phyloP scores from a whole-genome alignment of 2,329 filamentous ascomycete genomes.

The Fusarium sp. region DNA sequence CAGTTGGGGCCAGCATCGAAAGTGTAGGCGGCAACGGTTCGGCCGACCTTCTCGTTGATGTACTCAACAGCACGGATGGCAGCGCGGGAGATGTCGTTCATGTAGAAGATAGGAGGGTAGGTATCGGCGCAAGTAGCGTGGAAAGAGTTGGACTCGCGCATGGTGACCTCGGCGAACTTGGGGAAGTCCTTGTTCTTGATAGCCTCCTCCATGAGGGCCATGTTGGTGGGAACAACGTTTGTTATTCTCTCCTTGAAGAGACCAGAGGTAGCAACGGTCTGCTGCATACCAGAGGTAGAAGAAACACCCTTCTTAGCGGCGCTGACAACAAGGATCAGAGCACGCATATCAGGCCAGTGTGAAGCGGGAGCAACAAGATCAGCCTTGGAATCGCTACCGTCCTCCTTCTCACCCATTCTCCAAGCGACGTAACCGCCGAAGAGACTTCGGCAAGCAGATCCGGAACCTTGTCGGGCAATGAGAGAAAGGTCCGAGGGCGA shows the following conservation, averaged over 20 bases:
- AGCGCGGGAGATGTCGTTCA: constrained; percentile 92
- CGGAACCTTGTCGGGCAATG: constrained; percentile 93
- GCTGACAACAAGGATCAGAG: constrained; percentile 88
- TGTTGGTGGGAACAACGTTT: constrained; percentile 82
- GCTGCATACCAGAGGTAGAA: constrained; percentile 95
- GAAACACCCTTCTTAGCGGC: constrained; percentile 96
- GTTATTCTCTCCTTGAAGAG: constrained; percentile 83
- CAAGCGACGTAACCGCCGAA: constrained; percentile 98
- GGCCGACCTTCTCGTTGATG: constrained; percentile 84
- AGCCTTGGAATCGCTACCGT: constrained; percentile 88
- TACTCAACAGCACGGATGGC: constrained; percentile 90
- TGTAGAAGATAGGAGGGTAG: constrained; percentile 97
- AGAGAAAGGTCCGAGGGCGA: constrained; percentile 85
- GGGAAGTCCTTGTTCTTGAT: constrained; percentile 84
- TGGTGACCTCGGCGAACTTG: constrained; percentile 88
- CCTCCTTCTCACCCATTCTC: constrained; percentile 79
- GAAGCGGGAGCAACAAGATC: constrained; percentile 87
- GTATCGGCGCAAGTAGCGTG: constrained; percentile 96
- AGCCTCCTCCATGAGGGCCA: constrained; percentile 86
- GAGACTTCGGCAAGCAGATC: constrained; percentile 91
- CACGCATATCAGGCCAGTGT: constrained; percentile 97
- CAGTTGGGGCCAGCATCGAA: constrained; percentile 98
- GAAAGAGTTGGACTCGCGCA: constrained; percentile 97
- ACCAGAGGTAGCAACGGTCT: constrained; percentile 90
- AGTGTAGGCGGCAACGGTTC: constrained; percentile 89